Base-by-base conservation (phyloP, 2,329 filamentous ascomycete species). In the Clarireedia paspali region DNA sequence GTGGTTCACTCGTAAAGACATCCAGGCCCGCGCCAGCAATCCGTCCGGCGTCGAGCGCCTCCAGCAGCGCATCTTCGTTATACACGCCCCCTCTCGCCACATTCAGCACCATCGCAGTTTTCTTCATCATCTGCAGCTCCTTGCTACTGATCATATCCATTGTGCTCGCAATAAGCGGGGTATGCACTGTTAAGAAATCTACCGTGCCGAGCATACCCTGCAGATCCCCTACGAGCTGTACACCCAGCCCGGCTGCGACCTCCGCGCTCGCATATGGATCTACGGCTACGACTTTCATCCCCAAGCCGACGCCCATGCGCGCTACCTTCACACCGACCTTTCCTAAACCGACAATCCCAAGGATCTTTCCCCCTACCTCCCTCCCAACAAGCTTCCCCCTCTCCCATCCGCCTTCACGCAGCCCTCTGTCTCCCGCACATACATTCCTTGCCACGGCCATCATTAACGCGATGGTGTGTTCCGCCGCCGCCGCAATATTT, bases 311-410 rank as follows among this genome's bases (percentile, higher is more conserved):
- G 7, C 85, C 87, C 74, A 90, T 86, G n/a, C 87, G 77, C 17
- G 88, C 89, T 15, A 92, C 88, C 50, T 87, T 88, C 67, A 91
- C 76, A 23, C 89, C 89, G 27, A 92, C 88, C 73, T 91, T 91
- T n/a, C 89, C 89, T 26, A 91, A 72, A 1, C 89, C 89, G 40
- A 94, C 82, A 50, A 92, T 85, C 1, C 84, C 87, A 6, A 92
- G 74, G 1, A 81, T 87, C 73, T 91, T 92, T 47, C 84, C 81
- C 50, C 88, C 87, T 10, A 91, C 83, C 69, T 92, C 88, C 17
- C 90, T 81, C 4, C 89, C 89, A 0, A 90, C 85, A 3, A 91
- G 77, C 63, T 82, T 81, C 65, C 84, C 82, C 55, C 88, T 77
- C 68, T 91, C 87, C 89, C 88, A 92, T 52, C 81, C 82, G 0